phyloP scores from a whole-genome alignment of 2,329 filamentous ascomycete species.

The Colletotrichum acutatum region DNA sequence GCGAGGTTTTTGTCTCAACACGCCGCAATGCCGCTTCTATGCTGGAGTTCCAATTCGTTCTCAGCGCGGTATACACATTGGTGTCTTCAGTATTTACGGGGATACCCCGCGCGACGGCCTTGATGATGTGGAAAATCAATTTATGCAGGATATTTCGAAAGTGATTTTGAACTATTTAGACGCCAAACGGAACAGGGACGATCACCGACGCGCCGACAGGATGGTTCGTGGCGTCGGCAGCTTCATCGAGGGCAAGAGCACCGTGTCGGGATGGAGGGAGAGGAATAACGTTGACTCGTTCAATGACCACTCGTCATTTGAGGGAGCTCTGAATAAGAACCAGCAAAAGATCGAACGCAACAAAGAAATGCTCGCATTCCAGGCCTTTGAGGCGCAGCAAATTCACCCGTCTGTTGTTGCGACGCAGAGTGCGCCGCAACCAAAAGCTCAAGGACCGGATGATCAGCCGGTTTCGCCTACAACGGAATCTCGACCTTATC shows the following conservation, averaged over 20 bases:
- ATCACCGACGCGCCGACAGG: constrained; percentile 45
- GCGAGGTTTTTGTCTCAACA: constrained; percentile 40
- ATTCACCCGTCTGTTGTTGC: neutral
- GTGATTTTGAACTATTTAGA: constrained; percentile 52
- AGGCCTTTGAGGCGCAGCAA: constrained; percentile 28
- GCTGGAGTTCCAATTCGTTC: constrained; percentile 54
- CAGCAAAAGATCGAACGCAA: constrained; percentile 28
- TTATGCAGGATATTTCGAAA: constrained; percentile 40
- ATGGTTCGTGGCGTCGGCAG: constrained; percentile 50
- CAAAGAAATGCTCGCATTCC: constrained; percentile 45
- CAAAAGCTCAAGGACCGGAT: neutral
- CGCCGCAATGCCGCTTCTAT: constrained; percentile 48
- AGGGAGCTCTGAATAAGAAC: constrained; percentile 34
- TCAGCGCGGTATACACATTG: constrained; percentile 53
- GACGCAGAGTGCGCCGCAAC: neutral
- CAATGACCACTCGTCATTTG: constrained; percentile 13
- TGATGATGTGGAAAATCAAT: constrained; percentile 40
- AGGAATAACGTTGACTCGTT: constrained; percentile 17
- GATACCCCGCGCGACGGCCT: constrained; percentile 41
- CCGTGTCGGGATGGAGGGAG: constrained; percentile 41
- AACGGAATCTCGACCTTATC: neutral
- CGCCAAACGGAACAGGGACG: constrained; percentile 39
- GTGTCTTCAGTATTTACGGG: constrained; percentile 50
- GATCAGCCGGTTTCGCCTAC: neutral
- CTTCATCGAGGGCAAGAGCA: constrained; percentile 48